A percentile compares a stretch with the other conserved stretches of the same genome.
These are phyloP conservation scores for Noccaea bulbosa DNA, from an alignment of 345 rosid genomes.

Conservation along the genomic window DNA sequence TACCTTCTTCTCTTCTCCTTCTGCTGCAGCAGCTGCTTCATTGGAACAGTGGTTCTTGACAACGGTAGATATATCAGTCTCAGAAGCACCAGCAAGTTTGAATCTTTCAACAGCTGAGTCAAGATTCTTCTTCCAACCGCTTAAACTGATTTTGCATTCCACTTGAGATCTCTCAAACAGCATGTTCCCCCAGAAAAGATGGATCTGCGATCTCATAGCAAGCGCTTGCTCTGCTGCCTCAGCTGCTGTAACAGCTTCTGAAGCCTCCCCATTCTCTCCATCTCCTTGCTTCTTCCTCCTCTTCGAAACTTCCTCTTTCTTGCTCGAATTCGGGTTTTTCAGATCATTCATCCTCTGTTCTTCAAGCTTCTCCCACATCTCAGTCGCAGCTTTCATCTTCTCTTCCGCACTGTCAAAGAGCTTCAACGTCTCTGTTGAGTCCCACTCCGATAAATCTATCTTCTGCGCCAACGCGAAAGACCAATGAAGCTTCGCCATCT, in stretches of 20 bases:
- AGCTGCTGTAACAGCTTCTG: slow-evolving; percentile 57
- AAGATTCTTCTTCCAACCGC: slow-evolving; percentile 77
- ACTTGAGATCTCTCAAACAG: slow-evolving; percentile 95
- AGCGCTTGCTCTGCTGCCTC: slow-evolving; percentile 81
- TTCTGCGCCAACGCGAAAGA: slow-evolving; percentile 81
- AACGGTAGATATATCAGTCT: slow-evolving; percentile 71
- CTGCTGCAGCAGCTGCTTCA: slow-evolving; percentile 46
- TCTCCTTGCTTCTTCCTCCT: slow-evolving; percentile 78
- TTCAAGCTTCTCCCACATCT: slow-evolving; percentile 98
- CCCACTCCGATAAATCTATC: slow-evolving; percentile 77
- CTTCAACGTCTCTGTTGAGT: slow-evolving; percentile 67
- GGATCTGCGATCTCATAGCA: slow-evolving; percentile 97
- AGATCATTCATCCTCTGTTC: slow-evolving; percentile 70
- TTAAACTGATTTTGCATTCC: slow-evolving; percentile 81
- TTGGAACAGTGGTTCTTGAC: slow-evolving; percentile 86
- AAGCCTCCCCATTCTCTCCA: slow-evolving; percentile 40
- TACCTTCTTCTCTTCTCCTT: slow-evolving; percentile 54
- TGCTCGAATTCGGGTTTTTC: slow-evolving; percentile 70
- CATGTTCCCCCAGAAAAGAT: slow-evolving; percentile 99
- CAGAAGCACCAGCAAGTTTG: slow-evolving; percentile 93
- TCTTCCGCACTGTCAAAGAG: slow-evolving; percentile 86
- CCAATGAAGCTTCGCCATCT: slow-evolving; percentile 99
- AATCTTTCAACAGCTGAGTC: slow-evolving; percentile 86
- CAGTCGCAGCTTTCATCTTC: slow-evolving; percentile 92
- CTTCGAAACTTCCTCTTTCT: slow-evolving; percentile 75